Base-by-base conservation (phyloP, 2,329 filamentous ascomycete genomes). In the Diaporthe australafricana region DNA sequence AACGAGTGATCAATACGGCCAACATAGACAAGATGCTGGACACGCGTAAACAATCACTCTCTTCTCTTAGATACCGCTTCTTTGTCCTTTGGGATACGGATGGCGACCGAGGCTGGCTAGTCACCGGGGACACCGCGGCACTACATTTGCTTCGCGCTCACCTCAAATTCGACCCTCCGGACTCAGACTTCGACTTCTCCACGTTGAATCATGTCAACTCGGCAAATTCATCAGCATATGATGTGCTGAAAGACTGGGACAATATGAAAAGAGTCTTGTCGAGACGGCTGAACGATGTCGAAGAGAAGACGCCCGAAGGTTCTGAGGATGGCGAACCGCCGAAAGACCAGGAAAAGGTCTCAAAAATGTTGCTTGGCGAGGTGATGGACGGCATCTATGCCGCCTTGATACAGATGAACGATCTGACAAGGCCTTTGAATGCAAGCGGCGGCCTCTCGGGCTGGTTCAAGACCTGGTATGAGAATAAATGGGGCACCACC, bases 51-150 rank as follows among this genome's bases (percentile, higher is more conserved):
- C 0, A 5, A 17, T 1, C 6, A 9, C n/a, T 57, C 6, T 22
- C 3, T 0, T 5, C 12, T 4, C 11, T 57, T 14, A 4, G 35
- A 6, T 1, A 2, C 0, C 35, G 22, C 14, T 1, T 5, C 0
- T 60, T 60, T 9, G 22, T 60, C 3, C 12, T 60, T 16, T 60
- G 35, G 35, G 55, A 60, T 20, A 20, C 2, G 2, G 3, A 12
- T 14, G 1, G 0, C 3, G 0, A 12, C 2, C 35, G 55, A 30
- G 55, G 55, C 55, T 60, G 55, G 55, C 4, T 60, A 0, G 14
- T 60, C 35, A 2, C 12, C 16, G 55, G 55, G 0, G 35, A 60
- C 22, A 20, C 16, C 38, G 55, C 27, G 22, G 55, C 38, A 0
- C 38, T 60, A 20, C 22, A 60, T 27, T 3, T 60, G 7, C 14